A percentile compares a stretch with the other conserved stretches of the same genome.
These are phyloP conservation scores for Catenaria anguillulae DNA, from an alignment of 371 early-diverging fungal species.

Conservation along the genomic window DNA sequence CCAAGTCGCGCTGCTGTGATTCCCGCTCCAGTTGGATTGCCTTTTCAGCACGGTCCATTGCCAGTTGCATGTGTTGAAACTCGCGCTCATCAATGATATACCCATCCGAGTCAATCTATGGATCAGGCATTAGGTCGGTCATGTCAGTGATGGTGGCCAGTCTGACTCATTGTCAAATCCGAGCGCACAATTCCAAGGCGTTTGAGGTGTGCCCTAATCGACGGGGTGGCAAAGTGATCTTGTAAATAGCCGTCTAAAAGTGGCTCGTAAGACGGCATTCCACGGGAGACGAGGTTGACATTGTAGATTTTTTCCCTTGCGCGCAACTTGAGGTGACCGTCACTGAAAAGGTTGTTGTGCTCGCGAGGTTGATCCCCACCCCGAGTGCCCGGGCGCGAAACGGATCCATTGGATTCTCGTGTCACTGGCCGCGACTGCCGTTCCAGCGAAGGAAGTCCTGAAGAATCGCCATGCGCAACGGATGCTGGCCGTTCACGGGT, in stretches of 20 bases:
- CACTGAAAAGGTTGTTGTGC: neutral
- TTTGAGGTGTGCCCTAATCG: constrained; percentile 19
- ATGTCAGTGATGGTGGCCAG: neutral
- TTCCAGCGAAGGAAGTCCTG: too few relatives aligned
- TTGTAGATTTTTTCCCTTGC: constrained; percentile 23
- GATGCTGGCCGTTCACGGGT: too few relatives aligned
- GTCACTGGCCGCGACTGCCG: too few relatives aligned
- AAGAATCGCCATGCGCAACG: too few relatives aligned
- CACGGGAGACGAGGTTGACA: constrained; percentile 23
- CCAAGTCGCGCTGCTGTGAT: constrained; percentile 23
- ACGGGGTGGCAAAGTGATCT: constrained; percentile 28
- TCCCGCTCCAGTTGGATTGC: constrained; percentile 14
- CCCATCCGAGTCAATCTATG: constrained; percentile 23
- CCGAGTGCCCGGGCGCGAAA: too few relatives aligned
- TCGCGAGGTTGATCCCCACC: too few relatives aligned
- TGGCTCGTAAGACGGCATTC: constrained; percentile 30
- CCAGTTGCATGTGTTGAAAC: constrained; percentile 28
- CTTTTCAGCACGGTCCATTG: constrained; percentile 19
- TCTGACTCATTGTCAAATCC: neutral
- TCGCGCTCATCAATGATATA: constrained; percentile 17
- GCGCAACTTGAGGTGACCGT: neutral
- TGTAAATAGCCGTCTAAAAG: constrained; percentile 24
- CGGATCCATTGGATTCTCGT: too few relatives aligned
- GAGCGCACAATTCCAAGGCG: constrained; percentile 22
- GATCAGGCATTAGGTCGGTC: too few relatives aligned